Conservation (phyloP, 2,329 filamentous ascomycete species). For the Fusarium equiseti region DNA sequence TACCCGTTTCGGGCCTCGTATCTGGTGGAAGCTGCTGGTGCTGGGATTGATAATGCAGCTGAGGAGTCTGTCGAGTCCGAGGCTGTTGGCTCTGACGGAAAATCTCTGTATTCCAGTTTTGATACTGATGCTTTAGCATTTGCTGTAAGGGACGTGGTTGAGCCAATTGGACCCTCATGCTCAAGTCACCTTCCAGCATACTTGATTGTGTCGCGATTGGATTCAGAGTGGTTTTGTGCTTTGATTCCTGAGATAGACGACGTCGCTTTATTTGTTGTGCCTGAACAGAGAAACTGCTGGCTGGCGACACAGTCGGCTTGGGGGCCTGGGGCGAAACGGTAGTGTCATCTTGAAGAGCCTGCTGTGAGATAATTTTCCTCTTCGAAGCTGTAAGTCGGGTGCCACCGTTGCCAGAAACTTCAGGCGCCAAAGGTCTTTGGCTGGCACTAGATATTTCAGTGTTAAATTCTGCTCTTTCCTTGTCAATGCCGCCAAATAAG, state of each 20-base stretch:
- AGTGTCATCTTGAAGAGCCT: conserved; percentile 1
- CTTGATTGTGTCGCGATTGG: conserved; percentile 15
- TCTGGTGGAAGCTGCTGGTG: conserved; percentile 21
- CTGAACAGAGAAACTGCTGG: conserved; percentile 10
- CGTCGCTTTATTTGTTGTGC: conserved; percentile 46
- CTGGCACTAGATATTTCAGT: background rate
- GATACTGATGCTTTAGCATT: conserved; percentile 15
- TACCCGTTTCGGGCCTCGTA: conserved; percentile 9
- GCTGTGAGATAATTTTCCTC: conserved; percentile 19
- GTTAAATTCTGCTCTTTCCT: background rate
- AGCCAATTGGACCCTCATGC: conserved; percentile 24
- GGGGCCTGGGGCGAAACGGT: conserved; percentile 3
- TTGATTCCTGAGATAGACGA: conserved; percentile 42
- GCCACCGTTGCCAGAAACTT: background rate
- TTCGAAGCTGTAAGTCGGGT: conserved; percentile 15
- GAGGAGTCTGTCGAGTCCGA: conserved; percentile 14
- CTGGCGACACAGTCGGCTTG: background rate
- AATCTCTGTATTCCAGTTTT: conserved; percentile 2
- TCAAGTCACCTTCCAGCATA: background rate
- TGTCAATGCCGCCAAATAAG: background rate
- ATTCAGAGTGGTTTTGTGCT: conserved; percentile 29
- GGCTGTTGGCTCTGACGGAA: conserved; percentile 18
- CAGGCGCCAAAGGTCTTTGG: background rate
- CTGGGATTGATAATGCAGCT: conserved; percentile 19
- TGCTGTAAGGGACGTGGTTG: conserved; percentile 21